Conservation (phyloP, 495 filamentous ascomycete genomes). For the Talaromyces wortmannii region DNA sequence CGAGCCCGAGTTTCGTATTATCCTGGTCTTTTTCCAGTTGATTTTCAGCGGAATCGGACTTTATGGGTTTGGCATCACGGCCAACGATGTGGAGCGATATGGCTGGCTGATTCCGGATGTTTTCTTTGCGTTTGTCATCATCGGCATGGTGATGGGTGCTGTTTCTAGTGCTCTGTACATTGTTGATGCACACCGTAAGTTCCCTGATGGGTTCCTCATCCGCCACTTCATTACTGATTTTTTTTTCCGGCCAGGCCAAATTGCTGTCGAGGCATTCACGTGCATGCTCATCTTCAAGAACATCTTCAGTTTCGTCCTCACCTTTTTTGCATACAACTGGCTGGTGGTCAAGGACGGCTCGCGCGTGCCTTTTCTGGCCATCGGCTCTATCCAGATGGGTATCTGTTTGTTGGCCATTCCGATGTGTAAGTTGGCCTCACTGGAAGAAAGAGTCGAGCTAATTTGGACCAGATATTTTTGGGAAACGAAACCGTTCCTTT, state of each 20-base stretch:
- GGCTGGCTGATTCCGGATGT: constrained; percentile 67
- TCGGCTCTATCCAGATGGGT: constrained; percentile 70
- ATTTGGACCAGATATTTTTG: constrained; percentile 58
- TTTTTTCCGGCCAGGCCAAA: constrained; percentile 46
- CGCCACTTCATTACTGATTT: not conserved
- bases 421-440: constrained; percentile 57
- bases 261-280: constrained; percentile 87
- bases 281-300: constrained; percentile 91
- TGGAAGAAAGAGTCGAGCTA: not conserved
- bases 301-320: constrained; percentile 81
- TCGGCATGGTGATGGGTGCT: constrained; percentile 87
- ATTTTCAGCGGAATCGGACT: constrained; percentile 72
- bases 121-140: constrained; percentile 71
- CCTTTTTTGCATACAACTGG: constrained; percentile 79
- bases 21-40: constrained; percentile 75
- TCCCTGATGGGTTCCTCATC: not conserved
- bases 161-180: constrained; percentile 85
- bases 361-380: constrained; percentile 57
- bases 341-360: constrained; percentile 48
- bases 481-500: constrained; percentile 69
- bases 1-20: constrained; percentile 84
- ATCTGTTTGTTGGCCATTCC: constrained; percentile 68
- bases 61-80: constrained; percentile 75
- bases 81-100: constrained; percentile 50
- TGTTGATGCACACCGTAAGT: constrained; percentile 85